phyloP scores from a whole-genome alignment of 208 protist genomes.

The Trichomonas tenax region DNA sequence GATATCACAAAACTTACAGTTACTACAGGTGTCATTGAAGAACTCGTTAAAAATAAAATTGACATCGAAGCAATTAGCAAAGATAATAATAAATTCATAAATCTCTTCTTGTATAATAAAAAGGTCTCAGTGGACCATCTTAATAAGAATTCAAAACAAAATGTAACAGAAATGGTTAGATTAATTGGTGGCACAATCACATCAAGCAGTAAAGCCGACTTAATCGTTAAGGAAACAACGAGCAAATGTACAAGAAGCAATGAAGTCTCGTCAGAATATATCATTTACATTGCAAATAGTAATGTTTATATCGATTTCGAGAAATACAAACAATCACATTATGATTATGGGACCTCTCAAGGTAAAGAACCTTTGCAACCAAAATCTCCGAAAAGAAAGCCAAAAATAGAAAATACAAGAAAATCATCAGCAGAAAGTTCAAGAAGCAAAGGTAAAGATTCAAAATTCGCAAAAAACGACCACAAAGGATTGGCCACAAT shows the following conservation, averaged over 20 bases:
- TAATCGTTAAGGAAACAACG: neutral
- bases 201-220: neutral
- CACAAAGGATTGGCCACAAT: neutral
- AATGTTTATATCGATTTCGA: neutral
- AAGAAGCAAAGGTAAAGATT: neutral
- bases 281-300: neutral
- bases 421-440: neutral
- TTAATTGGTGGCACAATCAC: neutral
- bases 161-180: neutral
- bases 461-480: neutral
- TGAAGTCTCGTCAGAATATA: neutral
- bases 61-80: neutral
- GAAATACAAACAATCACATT: neutral
- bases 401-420: neutral
- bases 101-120: neutral
- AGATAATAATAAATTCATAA: neutral
- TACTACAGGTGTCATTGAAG: neutral
- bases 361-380: neutral
- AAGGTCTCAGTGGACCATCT: neutral
- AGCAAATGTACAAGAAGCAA: neutral
- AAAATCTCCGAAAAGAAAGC: neutral
- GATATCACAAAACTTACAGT: neutral
- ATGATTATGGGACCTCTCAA: neutral
- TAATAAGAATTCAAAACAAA: neutral
- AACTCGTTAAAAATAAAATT: neutral